Base-by-base conservation (phyloP, 129 eudicot genomes). In the Centrapalus pauciflorus region DNA sequence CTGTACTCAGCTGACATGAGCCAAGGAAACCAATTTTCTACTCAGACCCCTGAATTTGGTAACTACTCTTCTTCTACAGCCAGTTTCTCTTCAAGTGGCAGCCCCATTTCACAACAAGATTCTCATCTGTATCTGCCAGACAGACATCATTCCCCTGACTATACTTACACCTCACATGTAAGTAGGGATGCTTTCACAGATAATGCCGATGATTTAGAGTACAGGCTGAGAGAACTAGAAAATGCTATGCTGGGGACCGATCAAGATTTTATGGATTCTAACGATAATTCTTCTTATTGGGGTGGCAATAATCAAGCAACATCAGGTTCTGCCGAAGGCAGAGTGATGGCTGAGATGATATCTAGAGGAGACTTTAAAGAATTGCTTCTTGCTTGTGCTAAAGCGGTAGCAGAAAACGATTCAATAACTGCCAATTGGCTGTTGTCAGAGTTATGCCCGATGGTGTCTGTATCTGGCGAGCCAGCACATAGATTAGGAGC, bases 391-490 rank as follows among this genome's bases (percentile, higher is more conserved):
- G 79, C 79, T 0, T 78, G 87, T 72, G 90, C 87, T 7, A 76
- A 79, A 71, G 79, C 84, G 1, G 75, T 85, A n/a, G 76, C 78
- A 5, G 71, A 85, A 54, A 50, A 79, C 67, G 90, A 85, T 60
- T 26, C 76, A 4, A 58, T 69, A 40, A 81, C 81, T 4, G 79
- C 84, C 2, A 80, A 81, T 21, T 75, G 80, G 84, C 37, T 85
- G 26, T 71, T 85, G 10, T 72, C 84, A 7, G 84, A 81, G 64
- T 56, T 85, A 64, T 84, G 80, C 9, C 72, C 78, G 0, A 68
- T 81, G 87, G 90, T 81, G 11, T 85, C 87, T 1, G 84, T 85
- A 16, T 84, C 79, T 10, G 87, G 90, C 1, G 82, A 78, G 24
- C 87, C 90, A 5, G 45, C 61, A 4, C 84, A 79, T 32, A 56